Conservation (phyloP, 1,284 basidiomycete genomes). For the Fomitopsis betulina region DNA sequence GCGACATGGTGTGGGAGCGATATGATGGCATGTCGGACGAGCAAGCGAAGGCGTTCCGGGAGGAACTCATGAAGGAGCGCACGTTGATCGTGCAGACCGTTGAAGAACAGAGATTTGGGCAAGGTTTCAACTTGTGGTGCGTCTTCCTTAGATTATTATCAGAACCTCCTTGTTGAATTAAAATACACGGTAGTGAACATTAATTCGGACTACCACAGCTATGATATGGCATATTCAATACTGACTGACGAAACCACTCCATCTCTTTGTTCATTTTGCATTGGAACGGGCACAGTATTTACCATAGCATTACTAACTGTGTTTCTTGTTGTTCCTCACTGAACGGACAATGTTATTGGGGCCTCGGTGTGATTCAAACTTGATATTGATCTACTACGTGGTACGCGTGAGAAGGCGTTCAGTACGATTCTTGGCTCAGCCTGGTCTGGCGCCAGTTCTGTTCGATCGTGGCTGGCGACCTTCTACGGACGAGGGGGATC, state of each 20-base stretch:
- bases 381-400: no score
- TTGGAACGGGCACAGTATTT: no score
- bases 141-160: background rate
- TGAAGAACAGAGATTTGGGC: slow-evolving; percentile 9
- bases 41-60: slow-evolving; percentile 11
- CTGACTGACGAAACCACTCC: no score
- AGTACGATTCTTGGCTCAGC: background rate
- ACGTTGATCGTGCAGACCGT: slow-evolving; percentile 5
- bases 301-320: no score
- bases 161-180: no score
- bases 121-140: slow-evolving; percentile 13
- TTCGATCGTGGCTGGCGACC: background rate
- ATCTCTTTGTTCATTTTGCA: no score
- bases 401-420: background rate
- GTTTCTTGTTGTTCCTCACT: no score
- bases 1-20: slow-evolving; percentile 5
- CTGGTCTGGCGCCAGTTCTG: background rate
- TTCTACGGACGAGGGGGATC: background rate
- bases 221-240: no score
- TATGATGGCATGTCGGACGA: background rate
- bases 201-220: no score
- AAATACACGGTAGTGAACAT: no score
- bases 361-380: no score
- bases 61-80: slow-evolving; percentile 14
- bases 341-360: no score